phyloP scores from a whole-genome alignment of 1,284 basidiomycete genomes.

The Schizophyllum commune region DNA sequence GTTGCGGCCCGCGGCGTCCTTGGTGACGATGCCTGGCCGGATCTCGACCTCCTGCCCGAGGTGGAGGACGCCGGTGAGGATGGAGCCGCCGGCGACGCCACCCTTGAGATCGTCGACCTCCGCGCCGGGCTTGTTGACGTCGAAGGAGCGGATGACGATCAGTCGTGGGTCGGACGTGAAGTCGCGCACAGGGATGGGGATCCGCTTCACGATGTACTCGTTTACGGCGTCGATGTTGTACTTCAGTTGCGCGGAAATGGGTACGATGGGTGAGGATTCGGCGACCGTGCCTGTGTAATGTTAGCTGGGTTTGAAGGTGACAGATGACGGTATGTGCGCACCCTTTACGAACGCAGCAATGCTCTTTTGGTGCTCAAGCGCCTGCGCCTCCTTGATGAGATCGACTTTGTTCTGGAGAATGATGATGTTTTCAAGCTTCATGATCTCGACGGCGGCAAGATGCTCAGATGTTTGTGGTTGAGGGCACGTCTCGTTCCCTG shows the following conservation, averaged over 20 bases:
- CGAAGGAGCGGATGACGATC: slow-evolving; percentile 99
- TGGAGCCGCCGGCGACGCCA: slow-evolving; percentile 96
- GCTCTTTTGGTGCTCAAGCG: slow-evolving; percentile 89
- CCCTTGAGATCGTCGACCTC: slow-evolving; percentile 97
- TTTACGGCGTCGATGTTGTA: slow-evolving; percentile 99
- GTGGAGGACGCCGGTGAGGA: slow-evolving; percentile 86
- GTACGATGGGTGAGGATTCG: slow-evolving; percentile 94
- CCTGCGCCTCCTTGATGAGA: slow-evolving; percentile 87
- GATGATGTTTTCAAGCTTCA: slow-evolving; percentile 98
- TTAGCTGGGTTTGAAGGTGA: slow-evolving; percentile 2
- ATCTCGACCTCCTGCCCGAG: slow-evolving; percentile 97
- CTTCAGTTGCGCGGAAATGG: slow-evolving; percentile 96
- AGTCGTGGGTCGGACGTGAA: slow-evolving; percentile 88
- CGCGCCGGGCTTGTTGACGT: slow-evolving; percentile 98
- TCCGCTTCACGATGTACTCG: slow-evolving; percentile 96
- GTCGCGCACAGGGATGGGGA: slow-evolving; percentile 91
- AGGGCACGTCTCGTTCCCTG: slow-evolving; percentile 97
- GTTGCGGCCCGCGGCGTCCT: slow-evolving; percentile 87
- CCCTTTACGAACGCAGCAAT: slow-evolving; percentile 92
- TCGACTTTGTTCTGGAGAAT: slow-evolving; percentile 98
- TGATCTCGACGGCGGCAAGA: slow-evolving; percentile 97
- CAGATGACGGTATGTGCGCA: slow-evolving; percentile 20
- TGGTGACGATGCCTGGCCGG: slow-evolving; percentile 93
- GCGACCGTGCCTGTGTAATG: slow-evolving; percentile 78
- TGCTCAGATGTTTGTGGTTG: slow-evolving; percentile 99